Evolutionary conservation across 2,329 filamentous ascomycete genomes (phyloP).

Genomic region (Phialocephala subalpina): DNA sequence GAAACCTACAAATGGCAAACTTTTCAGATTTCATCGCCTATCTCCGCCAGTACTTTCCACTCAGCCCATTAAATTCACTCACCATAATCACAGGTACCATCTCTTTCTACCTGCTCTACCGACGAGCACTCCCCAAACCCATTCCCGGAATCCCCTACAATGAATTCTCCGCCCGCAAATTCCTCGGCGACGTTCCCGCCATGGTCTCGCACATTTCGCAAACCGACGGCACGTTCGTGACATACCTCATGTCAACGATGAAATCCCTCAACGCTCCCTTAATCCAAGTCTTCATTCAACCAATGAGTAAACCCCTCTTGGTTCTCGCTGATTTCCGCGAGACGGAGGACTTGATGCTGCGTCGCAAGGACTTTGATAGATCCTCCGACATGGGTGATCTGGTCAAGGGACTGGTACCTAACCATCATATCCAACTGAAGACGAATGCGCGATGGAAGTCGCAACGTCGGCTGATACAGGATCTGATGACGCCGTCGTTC

Average conservation of each 20-base stretch:
- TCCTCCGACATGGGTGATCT: constrained; percentile 36
- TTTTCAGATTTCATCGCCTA: too few species aligned
- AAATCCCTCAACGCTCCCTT: constrained; percentile 34
- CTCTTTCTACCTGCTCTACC: too few species aligned
- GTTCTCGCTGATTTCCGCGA: constrained; percentile 41
- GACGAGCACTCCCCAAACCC: constrained; percentile 21
- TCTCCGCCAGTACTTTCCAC: too few species aligned
- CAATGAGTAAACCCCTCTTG: constrained; percentile 33
- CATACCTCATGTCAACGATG: constrained; percentile 24
- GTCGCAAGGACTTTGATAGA: constrained; percentile 45
- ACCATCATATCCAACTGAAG: constrained; percentile 39
- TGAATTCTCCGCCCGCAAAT: constrained; percentile 5
- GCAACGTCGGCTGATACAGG: not conserved
- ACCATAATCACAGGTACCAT: too few species aligned
- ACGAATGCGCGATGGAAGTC: constrained; percentile 33
- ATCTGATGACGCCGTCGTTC: constrained; percentile 42
- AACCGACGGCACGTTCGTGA: constrained; percentile 14
- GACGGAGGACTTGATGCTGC: constrained; percentile 42
- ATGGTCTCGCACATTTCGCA: constrained; percentile 17
- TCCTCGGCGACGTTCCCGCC: constrained; percentile 23
- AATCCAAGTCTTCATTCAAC: constrained; percentile 38
- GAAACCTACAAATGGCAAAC: too few species aligned
- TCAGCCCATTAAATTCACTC: too few species aligned
- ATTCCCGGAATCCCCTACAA: constrained; percentile 33
- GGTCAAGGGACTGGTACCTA: constrained; percentile 40